These are phyloP conservation scores for Exserohilum rostratum DNA, from an alignment of 2,329 filamentous ascomycete species.

Conservation along the genomic window DNA sequence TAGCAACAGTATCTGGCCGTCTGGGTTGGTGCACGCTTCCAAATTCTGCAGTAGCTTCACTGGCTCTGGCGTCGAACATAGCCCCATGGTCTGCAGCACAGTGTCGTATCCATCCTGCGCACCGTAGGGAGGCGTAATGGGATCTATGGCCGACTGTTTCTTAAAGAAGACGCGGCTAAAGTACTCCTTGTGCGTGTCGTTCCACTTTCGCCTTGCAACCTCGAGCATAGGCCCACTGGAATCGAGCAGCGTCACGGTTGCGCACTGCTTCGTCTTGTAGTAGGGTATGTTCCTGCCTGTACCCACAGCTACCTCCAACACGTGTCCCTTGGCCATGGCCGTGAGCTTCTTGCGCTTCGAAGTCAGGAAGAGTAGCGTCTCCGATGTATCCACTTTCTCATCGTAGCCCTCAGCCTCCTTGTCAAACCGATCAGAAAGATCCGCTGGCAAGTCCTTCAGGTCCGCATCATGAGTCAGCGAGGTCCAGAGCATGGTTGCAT, in stretches of 20 bases:
- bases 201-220: constrained; percentile 57
- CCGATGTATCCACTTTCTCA: constrained; percentile 53
- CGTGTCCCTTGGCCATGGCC: constrained; percentile 52
- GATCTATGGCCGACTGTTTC: constrained; percentile 52
- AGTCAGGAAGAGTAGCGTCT: constrained; percentile 52
- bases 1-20: constrained; percentile 54
- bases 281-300: constrained; percentile 57
- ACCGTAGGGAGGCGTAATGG: constrained; percentile 51
- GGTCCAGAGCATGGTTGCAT: constrained; percentile 46
- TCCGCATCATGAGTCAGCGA: constrained; percentile 38
- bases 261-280: constrained; percentile 50
- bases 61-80: constrained; percentile 57
- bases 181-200: constrained; percentile 48
- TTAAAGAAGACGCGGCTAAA: constrained; percentile 50
- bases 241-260: constrained; percentile 56
- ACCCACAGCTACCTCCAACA: constrained; percentile 57
- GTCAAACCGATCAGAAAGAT: constrained; percentile 56
- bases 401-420: constrained; percentile 54
- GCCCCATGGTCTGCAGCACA: constrained; percentile 59
- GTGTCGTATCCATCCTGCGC: constrained; percentile 55
- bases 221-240: constrained; percentile 56
- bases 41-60: constrained; percentile 54
- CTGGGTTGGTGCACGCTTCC: constrained; percentile 50
- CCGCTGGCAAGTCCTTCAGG: constrained; percentile 40
- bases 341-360: constrained; percentile 50